Conservation (phyloP, 2,329 filamentous ascomycete species). For the Colletotrichum falcatum region DNA sequence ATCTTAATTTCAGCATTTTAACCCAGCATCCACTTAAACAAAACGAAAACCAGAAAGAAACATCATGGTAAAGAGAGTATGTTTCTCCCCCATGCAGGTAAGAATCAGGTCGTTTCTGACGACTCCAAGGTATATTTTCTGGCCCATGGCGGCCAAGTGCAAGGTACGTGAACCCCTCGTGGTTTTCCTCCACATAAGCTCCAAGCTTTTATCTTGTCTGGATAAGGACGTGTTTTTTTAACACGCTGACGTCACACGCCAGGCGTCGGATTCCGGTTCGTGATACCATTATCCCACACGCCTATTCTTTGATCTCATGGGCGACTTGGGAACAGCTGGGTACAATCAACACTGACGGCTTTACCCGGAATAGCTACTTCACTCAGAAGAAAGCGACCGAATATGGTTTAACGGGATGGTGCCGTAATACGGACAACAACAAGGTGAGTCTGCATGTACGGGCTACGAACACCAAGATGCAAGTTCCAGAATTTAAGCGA, state of each 20-base stretch:
- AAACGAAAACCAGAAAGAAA: background rate
- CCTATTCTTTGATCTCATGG: background rate
- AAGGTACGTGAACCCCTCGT: conserved; percentile 68
- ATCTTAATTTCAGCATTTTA: background rate
- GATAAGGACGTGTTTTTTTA: conserved; percentile 19
- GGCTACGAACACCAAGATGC: too few species aligned
- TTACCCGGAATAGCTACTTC: conserved; percentile 60
- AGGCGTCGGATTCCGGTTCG: conserved; percentile 69
- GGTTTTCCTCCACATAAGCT: conserved; percentile 51
- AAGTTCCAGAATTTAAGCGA: background rate
- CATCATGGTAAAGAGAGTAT: conserved; percentile 53
- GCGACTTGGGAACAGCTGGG: background rate
- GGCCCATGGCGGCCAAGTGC: conserved; percentile 73
- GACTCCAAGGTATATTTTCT: conserved; percentile 67
- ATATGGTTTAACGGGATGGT: conserved; percentile 70
- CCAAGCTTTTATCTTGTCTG: conserved; percentile 30
- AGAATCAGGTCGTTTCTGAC: background rate
- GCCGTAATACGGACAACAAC: conserved; percentile 67
- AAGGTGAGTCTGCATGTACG: conserved; percentile 55
- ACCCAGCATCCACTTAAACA: background rate
- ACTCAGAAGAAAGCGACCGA: conserved; percentile 64
- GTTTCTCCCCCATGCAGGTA: background rate
- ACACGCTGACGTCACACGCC: conserved; percentile 46
- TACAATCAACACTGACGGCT: background rate
- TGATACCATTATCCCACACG: background rate